Base-by-base conservation (phyloP, 1,139 yeast genomes). In the Suhomyces terraborum region DNA sequence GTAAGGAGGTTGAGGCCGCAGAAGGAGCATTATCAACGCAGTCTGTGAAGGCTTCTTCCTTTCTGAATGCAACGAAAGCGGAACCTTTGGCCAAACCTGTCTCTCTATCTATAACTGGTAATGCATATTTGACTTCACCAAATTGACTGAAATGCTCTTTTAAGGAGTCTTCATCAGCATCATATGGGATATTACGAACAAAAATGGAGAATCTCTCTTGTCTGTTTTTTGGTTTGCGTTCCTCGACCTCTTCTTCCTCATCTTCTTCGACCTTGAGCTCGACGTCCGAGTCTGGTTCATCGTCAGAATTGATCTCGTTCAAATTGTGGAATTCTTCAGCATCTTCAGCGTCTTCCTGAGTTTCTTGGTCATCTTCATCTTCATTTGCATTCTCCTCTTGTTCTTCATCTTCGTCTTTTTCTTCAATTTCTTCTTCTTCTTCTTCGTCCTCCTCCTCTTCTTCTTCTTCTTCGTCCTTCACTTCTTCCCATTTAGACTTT, bases 141-240 rank as follows among this genome's bases (percentile, higher is more conserved):
- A 93, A 89, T 51, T 79, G 76, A 43, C 73, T 66, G 58, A 93
- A 93, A 59, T 93, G 98, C 41, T 82, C 87, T 44, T 73, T 75
- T 32, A 93, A 72, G 1, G 84, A 64, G 43, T 89, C 97, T 37
- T 78, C 77, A 25, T 95, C 89, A 7, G 97, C 95, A 61, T 89
- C 97, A 55, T 93, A 94, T 4, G 98, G 98, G 35, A 94, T 81
- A 57, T 93, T 93, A 60, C 98, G 81, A 7, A 93, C 88, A 59
- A 93, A 93, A 18, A 93, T 66, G 8, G 91, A 75, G 53, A 55
- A 84, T n/a, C 78, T 69, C 53, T 84, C 93, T 60, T 80, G 84
- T 60, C 69, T 82, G 61, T 85, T 84, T 47, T 74, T 73, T 36
- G 66, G 63, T 48, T 62, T 68, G 21, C 60, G 58, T 21, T 55